phyloP scores from a whole-genome alignment of 177 flowering plant genomes.

The Vitis hybrid region DNA sequence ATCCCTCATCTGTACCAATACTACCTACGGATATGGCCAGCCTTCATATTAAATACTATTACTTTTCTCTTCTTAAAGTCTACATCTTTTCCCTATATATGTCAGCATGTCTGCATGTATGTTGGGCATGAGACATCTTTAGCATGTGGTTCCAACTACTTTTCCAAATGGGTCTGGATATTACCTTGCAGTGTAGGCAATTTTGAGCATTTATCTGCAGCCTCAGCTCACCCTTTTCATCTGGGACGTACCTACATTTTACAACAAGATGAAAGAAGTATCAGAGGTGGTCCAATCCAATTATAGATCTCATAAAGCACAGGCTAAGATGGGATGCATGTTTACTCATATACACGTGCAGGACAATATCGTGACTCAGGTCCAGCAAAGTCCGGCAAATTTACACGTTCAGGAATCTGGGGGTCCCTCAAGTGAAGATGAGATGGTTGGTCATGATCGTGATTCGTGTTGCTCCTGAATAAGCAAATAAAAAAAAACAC shows the following conservation, averaged over 20 bases:
- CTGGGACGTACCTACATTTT: slow-evolving; percentile 59
- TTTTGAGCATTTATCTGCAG: slow-evolving; percentile 96
- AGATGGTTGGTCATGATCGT: slow-evolving; percentile 91
- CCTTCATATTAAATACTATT: too few relatives aligned
- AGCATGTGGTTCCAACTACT: neutral
- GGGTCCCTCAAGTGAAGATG: slow-evolving; percentile 84
- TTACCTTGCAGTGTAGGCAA: slow-evolving; percentile 96
- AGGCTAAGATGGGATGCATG: slow-evolving; percentile 8
- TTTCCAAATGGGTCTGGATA: neutral
- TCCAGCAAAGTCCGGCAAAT: slow-evolving; percentile 82
- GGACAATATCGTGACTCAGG: slow-evolving; percentile 97
- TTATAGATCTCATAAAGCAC: slow-evolving; percentile 7
- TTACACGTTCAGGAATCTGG: slow-evolving; percentile 65
- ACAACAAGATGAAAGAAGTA: slow-evolving; percentile 1
- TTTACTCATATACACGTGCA: slow-evolving; percentile 97
- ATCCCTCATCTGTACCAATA: too few relatives aligned
- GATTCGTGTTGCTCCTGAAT: slow-evolving; percentile 93
- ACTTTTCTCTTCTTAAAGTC: too few relatives aligned
- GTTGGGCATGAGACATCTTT: neutral
- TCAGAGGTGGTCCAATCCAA: neutral
- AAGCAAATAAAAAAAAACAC: slow-evolving; percentile 6
- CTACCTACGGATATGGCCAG: too few relatives aligned
- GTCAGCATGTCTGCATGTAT: neutral
- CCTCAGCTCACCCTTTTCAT: slow-evolving; percentile 59
- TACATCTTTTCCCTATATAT: too few relatives aligned